Conservation (phyloP, 176 grass and related monocot genomes). For the Typha latifolia region DNA sequence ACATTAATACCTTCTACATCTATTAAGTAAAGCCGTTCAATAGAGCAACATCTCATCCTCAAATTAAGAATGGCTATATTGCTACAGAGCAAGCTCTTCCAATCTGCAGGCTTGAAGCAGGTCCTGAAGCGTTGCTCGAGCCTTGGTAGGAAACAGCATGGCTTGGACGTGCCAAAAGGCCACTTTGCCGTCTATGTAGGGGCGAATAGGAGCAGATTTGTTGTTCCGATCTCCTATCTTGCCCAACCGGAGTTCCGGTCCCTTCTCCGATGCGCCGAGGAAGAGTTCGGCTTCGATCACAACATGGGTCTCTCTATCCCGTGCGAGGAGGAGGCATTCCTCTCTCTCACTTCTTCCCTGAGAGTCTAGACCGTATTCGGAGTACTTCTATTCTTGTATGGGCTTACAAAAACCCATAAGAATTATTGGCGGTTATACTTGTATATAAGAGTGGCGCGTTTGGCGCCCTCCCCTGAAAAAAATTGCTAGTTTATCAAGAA, state of each 20-base stretch:
- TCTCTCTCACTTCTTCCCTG: constrained; percentile 30
- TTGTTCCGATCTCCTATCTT: constrained; percentile 74
- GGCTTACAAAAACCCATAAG: too few species aligned
- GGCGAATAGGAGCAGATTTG: constrained; percentile 51
- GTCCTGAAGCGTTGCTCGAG: constrained; percentile 39
- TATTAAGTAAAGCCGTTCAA: too few species aligned
- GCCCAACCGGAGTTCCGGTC: constrained; percentile 63
- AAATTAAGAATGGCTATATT: too few species aligned
- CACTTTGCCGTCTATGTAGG: constrained; percentile 97
- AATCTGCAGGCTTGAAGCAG: constrained; percentile 55
- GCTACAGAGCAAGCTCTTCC: background rate
- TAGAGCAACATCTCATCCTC: too few species aligned
- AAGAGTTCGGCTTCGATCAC: constrained; percentile 83
- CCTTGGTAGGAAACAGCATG: constrained; percentile 4
- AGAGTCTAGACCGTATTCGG: too few species aligned
- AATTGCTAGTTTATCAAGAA: too few species aligned
- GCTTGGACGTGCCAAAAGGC: constrained; percentile 59
- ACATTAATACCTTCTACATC: too few species aligned
- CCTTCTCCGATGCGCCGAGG: constrained; percentile 78
- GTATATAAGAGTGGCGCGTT: too few species aligned
- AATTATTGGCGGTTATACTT: too few species aligned
- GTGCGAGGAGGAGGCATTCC: constrained; percentile 88
- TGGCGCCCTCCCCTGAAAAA: too few species aligned
- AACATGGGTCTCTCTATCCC: constrained; percentile 67
- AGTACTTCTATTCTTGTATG: too few species aligned